A percentile compares a stretch with the other conserved stretches of the same genome.
phyloP scores from a whole-genome alignment of 2,329 filamentous ascomycete species.

The Aureobasidium vineae region DNA sequence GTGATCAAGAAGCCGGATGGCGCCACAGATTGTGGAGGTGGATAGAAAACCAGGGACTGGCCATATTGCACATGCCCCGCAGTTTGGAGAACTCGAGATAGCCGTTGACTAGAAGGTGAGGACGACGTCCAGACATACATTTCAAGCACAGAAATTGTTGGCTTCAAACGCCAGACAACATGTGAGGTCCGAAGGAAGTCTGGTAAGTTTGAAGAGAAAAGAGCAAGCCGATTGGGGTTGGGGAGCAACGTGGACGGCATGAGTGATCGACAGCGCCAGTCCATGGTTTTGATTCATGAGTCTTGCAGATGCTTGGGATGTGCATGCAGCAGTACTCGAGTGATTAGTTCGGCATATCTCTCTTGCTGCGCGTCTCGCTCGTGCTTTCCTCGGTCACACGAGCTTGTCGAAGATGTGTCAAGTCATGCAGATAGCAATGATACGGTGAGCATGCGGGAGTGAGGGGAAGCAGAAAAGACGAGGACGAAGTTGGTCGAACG shows the following conservation, averaged over 20 bases:
- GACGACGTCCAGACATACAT: neutral
- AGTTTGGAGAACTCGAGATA: constrained; percentile 1
- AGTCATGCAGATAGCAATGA: constrained; percentile 7
- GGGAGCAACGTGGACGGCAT: constrained; percentile 16
- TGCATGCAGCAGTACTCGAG: constrained; percentile 11
- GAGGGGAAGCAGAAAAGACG: constrained; percentile 1
- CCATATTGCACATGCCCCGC: constrained; percentile 12
- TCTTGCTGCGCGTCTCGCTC: neutral
- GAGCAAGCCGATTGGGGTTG: constrained; percentile 8
- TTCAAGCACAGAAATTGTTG: neutral
- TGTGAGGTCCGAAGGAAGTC: neutral
- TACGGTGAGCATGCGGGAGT: constrained; percentile 5
- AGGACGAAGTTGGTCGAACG: neutral
- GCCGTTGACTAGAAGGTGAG: neutral
- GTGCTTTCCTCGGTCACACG: constrained; percentile 19
- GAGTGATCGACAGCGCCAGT: constrained; percentile 24
- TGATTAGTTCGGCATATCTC: neutral
- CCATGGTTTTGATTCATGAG: neutral
- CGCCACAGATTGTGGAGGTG: constrained; percentile 20
- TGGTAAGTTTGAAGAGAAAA: neutral
- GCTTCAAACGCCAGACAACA: neutral
- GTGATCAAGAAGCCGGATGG: constrained; percentile 2
- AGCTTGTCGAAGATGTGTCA: constrained; percentile 5
- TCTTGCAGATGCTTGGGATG: constrained; percentile 4
- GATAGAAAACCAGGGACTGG: constrained; percentile 4